Evolutionary conservation across 2,329 filamentous ascomycete species (phyloP).

Genomic region (Talaromyces sp.): DNA sequence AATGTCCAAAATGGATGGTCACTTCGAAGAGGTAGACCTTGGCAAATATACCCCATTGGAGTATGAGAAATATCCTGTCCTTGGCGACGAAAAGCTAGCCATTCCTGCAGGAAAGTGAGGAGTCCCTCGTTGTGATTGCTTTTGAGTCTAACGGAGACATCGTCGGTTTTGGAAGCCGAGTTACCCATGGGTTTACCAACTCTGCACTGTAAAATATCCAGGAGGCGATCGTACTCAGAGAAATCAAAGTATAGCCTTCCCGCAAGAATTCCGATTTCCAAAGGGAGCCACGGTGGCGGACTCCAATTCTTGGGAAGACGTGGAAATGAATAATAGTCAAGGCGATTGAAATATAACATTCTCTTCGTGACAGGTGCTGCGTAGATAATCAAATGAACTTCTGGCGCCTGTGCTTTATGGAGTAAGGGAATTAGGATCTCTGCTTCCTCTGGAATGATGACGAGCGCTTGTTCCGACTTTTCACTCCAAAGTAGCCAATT

Average conservation of each 20-base stretch:
- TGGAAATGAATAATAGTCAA: constrained; percentile 52
- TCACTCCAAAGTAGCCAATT: constrained; percentile 51
- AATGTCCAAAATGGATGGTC: constrained; percentile 25
- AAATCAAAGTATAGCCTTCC: constrained; percentile 52
- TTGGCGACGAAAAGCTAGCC: constrained; percentile 25
- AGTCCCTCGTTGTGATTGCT: constrained; percentile 1
- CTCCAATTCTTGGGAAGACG: constrained; percentile 33
- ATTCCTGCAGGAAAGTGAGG: constrained; percentile 29
- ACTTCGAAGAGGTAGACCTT: constrained; percentile 19
- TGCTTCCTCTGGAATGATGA: constrained; percentile 60
- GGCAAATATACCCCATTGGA: constrained; percentile 31
- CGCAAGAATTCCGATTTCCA: constrained; percentile 56
- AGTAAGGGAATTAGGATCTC: constrained; percentile 44
- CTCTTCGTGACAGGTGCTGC: constrained; percentile 54
- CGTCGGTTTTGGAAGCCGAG: background rate
- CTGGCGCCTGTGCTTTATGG: background rate
- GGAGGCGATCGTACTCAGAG: constrained; percentile 17
- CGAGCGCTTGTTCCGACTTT: constrained; percentile 36
- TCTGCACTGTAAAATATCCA: background rate
- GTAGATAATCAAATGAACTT: constrained; percentile 51
- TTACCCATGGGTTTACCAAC: background rate
- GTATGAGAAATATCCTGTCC: constrained; percentile 32
- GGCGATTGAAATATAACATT: constrained; percentile 55
- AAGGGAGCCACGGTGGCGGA: constrained; percentile 49
- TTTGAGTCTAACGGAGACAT: background rate